Evolutionary conservation across 2,329 filamentous ascomycete genomes (phyloP).

Genomic region (Myriosclerotinia curreyana): DNA sequence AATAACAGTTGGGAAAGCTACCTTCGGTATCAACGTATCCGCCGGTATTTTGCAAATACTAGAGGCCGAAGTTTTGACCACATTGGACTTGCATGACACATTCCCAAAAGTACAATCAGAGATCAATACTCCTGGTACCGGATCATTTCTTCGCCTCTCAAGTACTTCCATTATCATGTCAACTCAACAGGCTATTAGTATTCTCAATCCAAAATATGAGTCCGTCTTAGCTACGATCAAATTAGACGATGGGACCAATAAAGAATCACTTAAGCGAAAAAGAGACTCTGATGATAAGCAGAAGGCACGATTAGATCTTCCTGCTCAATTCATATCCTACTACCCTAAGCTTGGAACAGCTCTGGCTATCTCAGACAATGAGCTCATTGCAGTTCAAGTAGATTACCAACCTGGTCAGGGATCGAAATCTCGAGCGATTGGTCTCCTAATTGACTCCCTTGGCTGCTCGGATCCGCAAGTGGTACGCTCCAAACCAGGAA

Average conservation of each 20-base stretch:
- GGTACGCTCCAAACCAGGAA: slow-evolving; percentile 28
- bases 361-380: slow-evolving; percentile 60
- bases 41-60: slow-evolving; percentile 64
- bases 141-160: slow-evolving; percentile 65
- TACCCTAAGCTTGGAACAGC: slow-evolving; percentile 65
- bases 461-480: slow-evolving; percentile 56
- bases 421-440: slow-evolving; percentile 55
- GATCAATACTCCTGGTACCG: slow-evolving; percentile 50
- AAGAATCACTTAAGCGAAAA: slow-evolving; percentile 30
- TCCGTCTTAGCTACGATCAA: slow-evolving; percentile 46
- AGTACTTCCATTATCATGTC: slow-evolving; percentile 62
- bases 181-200: slow-evolving; percentile 53
- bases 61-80: slow-evolving; percentile 50
- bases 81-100: slow-evolving; percentile 62
- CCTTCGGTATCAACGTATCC: slow-evolving; percentile 58
- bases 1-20: slow-evolving; percentile 19
- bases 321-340: slow-evolving; percentile 50
- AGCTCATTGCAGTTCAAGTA: slow-evolving; percentile 67
- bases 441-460: slow-evolving; percentile 70
- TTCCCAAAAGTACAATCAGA: slow-evolving; percentile 59
- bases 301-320: slow-evolving; percentile 15
- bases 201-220: slow-evolving; percentile 68
- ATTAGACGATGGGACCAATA: slow-evolving; percentile 30
- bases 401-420: slow-evolving; percentile 57
- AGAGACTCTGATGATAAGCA: slow-evolving; percentile 30